These are phyloP conservation scores for Calonectria pseudoturangicola DNA, from an alignment of 2,329 filamentous ascomycete species.

Conservation along the genomic window DNA sequence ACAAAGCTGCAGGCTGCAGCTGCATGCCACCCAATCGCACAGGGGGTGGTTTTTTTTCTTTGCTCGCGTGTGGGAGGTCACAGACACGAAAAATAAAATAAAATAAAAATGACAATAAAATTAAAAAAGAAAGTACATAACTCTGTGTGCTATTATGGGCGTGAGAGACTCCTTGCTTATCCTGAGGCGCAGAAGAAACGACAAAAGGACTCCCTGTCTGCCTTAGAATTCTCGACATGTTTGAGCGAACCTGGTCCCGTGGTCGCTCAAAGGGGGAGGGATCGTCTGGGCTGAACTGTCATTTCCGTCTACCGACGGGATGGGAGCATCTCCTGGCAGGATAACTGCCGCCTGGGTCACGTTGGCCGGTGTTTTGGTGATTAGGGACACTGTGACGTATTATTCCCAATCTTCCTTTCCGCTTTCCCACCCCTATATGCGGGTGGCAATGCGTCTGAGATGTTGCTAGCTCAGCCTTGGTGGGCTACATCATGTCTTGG, in stretches of 20 bases:
- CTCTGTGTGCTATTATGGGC: not conserved
- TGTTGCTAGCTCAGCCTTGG: not conserved
- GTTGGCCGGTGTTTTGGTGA: slow-evolving; percentile 25
- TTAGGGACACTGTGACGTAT: slow-evolving; percentile 2
- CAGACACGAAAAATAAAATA: slow-evolving; percentile 6
- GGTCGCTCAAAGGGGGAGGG: slow-evolving; percentile 10
- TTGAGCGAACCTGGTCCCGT: slow-evolving; percentile 27
- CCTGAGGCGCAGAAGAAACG: slow-evolving; percentile 5
- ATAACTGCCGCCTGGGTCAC: slow-evolving; percentile 11
- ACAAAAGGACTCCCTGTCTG: slow-evolving; percentile 2
- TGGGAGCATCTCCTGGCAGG: slow-evolving; percentile 8
- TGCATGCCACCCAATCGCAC: slow-evolving; percentile 32
- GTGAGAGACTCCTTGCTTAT: slow-evolving; percentile 22
- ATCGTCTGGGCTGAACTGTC: slow-evolving; percentile 25
- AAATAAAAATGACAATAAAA: slow-evolving; percentile 4
- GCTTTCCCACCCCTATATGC: slow-evolving; percentile 11
- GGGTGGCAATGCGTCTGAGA: slow-evolving; percentile 3
- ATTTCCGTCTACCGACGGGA: slow-evolving; percentile 26
- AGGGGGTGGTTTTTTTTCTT: slow-evolving; percentile 2
- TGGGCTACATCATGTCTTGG: not conserved
- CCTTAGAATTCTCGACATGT: slow-evolving; percentile 21
- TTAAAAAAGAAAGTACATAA: not conserved
- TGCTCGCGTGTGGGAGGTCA: slow-evolving; percentile 8
- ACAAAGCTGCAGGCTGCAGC: slow-evolving; percentile 30
- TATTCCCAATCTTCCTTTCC: not conserved